phyloP scores from a whole-genome alignment of 306 rosid genomes.

The Cicer bijugum region DNA sequence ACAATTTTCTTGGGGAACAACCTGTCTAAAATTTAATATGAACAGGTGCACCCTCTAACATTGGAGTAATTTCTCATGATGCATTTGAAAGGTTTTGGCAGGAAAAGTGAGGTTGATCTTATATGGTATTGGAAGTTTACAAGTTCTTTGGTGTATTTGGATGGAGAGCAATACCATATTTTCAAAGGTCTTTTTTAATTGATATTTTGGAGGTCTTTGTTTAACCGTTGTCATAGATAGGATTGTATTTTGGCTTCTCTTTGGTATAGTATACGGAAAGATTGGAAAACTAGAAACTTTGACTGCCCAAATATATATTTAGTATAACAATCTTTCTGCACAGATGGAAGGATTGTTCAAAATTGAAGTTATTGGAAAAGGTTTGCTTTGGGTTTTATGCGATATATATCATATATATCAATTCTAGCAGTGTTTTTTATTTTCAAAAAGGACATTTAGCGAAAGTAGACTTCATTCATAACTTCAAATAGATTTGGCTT shows the following conservation, averaged over 20 bases:
- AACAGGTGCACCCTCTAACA: constrained; percentile 24
- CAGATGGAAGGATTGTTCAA: constrained; percentile 6
- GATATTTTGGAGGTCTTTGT: background rate
- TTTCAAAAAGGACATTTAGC: constrained; percentile 21
- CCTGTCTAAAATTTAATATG: constrained; percentile 2
- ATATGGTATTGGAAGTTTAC: background rate
- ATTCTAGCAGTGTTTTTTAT: background rate
- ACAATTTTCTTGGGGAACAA: constrained; percentile 7
- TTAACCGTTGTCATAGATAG: background rate
- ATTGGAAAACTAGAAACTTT: constrained; percentile 5
- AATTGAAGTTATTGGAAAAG: constrained; percentile 26
- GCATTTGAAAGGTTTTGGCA: constrained; percentile 9
- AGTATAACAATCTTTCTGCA: constrained; percentile 27
- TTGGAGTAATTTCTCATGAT: constrained; percentile 32
- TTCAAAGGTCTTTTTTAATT: background rate
- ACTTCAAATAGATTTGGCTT: constrained; percentile 6
- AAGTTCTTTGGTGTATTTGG: constrained; percentile 1
- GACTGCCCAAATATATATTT: constrained; percentile 5
- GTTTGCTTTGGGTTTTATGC: constrained; percentile 6
- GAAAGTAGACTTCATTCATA: background rate
- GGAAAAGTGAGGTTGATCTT: background rate
- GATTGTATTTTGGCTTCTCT: constrained; percentile 19
- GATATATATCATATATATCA: constrained; percentile 4
- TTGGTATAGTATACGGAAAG: constrained; percentile 1
- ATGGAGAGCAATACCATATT: constrained; percentile 19